Percentiles rank a stretch among this genome's conserved stretches.
These are phyloP conservation scores for Plantago major DNA, from an alignment of 257 asterid genomes.

Conservation along the genomic window DNA sequence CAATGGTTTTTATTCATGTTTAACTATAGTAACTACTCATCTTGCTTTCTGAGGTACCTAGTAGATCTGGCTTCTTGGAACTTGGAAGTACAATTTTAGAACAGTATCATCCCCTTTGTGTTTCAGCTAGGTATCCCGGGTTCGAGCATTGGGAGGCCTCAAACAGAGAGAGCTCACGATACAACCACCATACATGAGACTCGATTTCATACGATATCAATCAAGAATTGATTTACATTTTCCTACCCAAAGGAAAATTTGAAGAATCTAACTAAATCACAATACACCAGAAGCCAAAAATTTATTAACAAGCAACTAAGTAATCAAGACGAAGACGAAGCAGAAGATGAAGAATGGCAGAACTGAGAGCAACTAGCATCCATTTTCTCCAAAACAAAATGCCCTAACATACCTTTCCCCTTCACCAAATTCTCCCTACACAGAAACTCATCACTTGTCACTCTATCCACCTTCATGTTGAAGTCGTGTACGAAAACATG, in stretches of 20 bases:
- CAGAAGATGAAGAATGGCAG: slow-evolving; percentile 30
- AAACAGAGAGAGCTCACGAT: no score
- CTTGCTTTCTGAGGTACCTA: no score
- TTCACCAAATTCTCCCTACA: slow-evolving; percentile 59
- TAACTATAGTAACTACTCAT: no score
- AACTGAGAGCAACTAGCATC: slow-evolving; percentile 37
- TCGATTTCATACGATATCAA: no score
- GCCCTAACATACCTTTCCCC: slow-evolving; percentile 47
- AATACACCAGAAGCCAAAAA: neutral
- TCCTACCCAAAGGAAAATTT: neutral
- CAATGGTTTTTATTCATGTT: neutral
- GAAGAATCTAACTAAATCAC: neutral
- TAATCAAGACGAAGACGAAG: neutral
- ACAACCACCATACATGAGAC: no score
- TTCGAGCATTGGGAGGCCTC: no score
- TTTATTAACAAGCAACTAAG: neutral
- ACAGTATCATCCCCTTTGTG: no score
- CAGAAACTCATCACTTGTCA: slow-evolving; percentile 46
- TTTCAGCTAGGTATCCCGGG: no score
- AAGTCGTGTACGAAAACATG: slow-evolving; percentile 55
- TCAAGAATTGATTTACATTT: no score
- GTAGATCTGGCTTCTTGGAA: no score
- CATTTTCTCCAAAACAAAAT: slow-evolving; percentile 45
- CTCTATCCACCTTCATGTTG: slow-evolving; percentile 38
- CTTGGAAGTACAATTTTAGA: no score